Base-by-base conservation (phyloP, 306 rosid species). In the Astragalus membranaceus region DNA sequence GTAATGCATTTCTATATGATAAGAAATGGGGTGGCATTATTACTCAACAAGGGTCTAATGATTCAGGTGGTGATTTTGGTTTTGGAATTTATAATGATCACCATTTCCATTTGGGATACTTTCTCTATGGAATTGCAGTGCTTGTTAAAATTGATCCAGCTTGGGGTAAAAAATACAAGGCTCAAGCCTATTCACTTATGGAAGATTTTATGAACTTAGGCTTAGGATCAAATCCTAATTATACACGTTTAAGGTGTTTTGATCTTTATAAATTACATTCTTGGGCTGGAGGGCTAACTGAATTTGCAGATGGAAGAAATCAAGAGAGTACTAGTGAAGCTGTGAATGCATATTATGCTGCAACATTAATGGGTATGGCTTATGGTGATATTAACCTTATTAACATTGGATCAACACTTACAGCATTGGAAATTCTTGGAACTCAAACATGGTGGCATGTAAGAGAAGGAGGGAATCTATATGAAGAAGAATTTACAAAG, bases 251-350 rank as follows among this genome's bases (percentile, higher is more conserved):
- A 9, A 87, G 98, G 73, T 87, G 96, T 75, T 93, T 90, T 20
- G 98, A 93, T 54, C 67, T 76, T 4, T 93, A 82, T 26, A 78
- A 67, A 42, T 69, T 93, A 70, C 98, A 93, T 64, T 93, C 98
- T 2, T 93, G 98, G 98, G 97, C 97, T 11, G 86, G 89, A 16
- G 97, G 98, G 13, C 72, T 93, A 59, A 82, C 89, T 12, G 98
- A 93, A 70, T 93, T 85, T 39, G 79, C 77, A 0, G 98, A 90
- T 33, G 97, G 98, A 53, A 81, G 98, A 70, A 90, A 90, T 30
- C 96, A 93, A 41, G 97, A 93, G 78, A 90, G 97, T 77, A 81
- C 96, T 0, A 88, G 98, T 16, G 97, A 93, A 73, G 96, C 96
- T 0, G 82, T 93, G 33, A 84, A 85, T 74, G 97, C 86, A 4